Evolutionary conservation across 2,329 filamentous ascomycete genomes (phyloP), one percentile per base, ranked within the genome.

Genomic region (Fusarium sp.): DNA sequence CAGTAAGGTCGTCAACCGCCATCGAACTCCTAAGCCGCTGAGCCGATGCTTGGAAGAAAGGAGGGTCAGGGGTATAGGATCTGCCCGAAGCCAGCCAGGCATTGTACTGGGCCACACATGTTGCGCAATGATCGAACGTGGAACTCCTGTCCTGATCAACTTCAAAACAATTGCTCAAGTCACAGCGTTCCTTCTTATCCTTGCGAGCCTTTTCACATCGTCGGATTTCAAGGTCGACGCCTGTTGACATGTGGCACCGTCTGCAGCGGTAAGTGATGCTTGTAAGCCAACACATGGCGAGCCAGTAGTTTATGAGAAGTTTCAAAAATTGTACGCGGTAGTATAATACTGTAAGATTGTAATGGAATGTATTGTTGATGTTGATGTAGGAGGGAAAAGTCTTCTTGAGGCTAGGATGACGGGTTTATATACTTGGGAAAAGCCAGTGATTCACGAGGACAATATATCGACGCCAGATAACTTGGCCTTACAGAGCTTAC

Each of bases 401-500:
- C 6, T 19, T 23, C 11, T 33, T 10, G n/a, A 9, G 3, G 47
- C 47, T 15, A 33, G 5, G 47, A 32, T 33, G 21, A 3, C 30
- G 11, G 11, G 11, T 3, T 23, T 33, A 33, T 50, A 50, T 33
- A 50, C 30, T 50, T 19, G 16, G 15, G 16, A 23, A 50, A 8
- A 3, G n/a, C 3, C 16, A 33, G 30, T 15, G 30, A 33, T 19
- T 50, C 30, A 15, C 16, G 5, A 10, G n/a, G 8, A 10, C 1
- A 15, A 15, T 19, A 9, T 1, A 3, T 19, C 2, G 16, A 19
- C 9, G 18, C 18, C 16, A 33, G 0, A 5, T 7, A 5, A 0
- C 2, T 23, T 15, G 3, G 8, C 4, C 2, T 18, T 33, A 19
- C 3, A 32, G 32, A 13, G 11, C 12, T 12, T 12, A 32, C 32